Conservation (phyloP, 306 rosid species). For the Cyamopsis tetragonoloba region DNA sequence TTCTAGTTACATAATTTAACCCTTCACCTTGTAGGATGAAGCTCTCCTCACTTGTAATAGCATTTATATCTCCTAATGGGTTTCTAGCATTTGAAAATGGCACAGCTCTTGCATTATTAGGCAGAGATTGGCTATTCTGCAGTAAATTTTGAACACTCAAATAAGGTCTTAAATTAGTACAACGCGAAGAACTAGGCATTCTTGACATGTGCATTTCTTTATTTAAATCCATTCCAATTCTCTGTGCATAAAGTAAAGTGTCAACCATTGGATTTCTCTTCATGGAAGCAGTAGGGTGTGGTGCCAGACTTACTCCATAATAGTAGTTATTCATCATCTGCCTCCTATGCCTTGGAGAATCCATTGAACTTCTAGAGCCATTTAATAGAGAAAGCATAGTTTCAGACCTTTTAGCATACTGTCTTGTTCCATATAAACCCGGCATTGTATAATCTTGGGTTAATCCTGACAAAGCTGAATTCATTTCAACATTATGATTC, state of each 20-base stretch:
- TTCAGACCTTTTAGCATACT: not conserved
- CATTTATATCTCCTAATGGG: conserved; percentile 28
- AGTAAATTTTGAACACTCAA: conserved; percentile 21
- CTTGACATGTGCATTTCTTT: conserved; percentile 25
- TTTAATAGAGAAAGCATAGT: conserved; percentile 17
- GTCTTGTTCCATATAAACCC: conserved; percentile 27
- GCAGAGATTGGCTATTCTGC: conserved; percentile 14
- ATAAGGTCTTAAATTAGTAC: conserved; percentile 31
- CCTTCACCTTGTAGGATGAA: conserved; percentile 53
- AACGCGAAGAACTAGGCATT: conserved; percentile 14
- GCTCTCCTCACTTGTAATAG: conserved; percentile 49
- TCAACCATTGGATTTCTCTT: conserved; percentile 36
- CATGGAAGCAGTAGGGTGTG: conserved; percentile 21
- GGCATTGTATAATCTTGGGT: conserved; percentile 16
- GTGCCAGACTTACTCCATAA: conserved; percentile 27
- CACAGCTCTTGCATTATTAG: conserved; percentile 31
- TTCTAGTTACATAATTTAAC: conserved; percentile 32
- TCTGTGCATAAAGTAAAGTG: conserved; percentile 17
- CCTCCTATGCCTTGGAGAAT: conserved; percentile 24
- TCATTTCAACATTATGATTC: conserved; percentile 19
- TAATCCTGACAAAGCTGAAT: conserved; percentile 19
- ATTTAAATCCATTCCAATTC: conserved; percentile 25
- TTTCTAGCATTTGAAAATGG: conserved; percentile 29
- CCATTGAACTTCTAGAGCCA: conserved; percentile 29
- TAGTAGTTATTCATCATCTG: conserved; percentile 29